Conservation (phyloP, 805 yeast species). For the Alloascoidea africana region DNA sequence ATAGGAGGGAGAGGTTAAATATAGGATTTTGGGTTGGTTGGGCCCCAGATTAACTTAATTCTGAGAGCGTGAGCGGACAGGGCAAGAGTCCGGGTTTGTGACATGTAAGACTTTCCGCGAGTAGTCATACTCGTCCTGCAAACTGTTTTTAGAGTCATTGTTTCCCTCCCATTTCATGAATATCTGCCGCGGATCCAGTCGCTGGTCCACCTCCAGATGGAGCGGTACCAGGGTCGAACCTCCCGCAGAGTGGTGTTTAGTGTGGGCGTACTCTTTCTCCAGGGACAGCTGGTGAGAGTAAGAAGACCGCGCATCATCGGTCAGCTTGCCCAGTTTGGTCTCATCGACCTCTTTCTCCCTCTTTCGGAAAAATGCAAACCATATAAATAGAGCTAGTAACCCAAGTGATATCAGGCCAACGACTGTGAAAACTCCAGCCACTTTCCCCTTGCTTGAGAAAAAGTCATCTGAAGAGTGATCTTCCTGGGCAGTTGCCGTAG, state of each 20-base stretch:
- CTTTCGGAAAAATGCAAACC: conserved; percentile 23
- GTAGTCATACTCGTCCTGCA: conserved; percentile 44
- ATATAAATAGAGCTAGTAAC: conserved; percentile 26
- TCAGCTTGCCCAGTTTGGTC: conserved; percentile 1
- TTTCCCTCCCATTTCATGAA: conserved; percentile 30
- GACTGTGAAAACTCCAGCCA: conserved; percentile 73
- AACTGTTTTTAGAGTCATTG: conserved; percentile 25
- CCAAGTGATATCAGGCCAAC: conserved; percentile 51
- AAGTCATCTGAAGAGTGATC: neutral
- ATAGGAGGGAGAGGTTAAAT: too few species aligned
- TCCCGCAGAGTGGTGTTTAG: conserved; percentile 5
- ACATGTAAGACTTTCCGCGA: conserved; percentile 40
- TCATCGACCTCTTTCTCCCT: conserved; percentile 10
- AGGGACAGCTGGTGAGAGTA: conserved; percentile 12
- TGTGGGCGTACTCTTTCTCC: conserved; percentile 8
- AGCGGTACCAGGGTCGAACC: conserved; percentile 11
- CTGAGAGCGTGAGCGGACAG: too few species aligned
- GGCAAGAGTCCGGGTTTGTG: conserved; percentile 27
- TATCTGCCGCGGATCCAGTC: conserved; percentile 43
- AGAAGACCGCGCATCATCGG: neutral
- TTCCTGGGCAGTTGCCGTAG: conserved; percentile 3
- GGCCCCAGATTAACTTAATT: too few species aligned
- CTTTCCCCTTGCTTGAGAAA: conserved; percentile 62
- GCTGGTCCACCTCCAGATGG: conserved; percentile 32
- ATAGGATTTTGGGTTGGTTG: too few species aligned